Conservation (phyloP, 2,329 filamentous ascomycete genomes). For the Cladophialophora yegresii region DNA sequence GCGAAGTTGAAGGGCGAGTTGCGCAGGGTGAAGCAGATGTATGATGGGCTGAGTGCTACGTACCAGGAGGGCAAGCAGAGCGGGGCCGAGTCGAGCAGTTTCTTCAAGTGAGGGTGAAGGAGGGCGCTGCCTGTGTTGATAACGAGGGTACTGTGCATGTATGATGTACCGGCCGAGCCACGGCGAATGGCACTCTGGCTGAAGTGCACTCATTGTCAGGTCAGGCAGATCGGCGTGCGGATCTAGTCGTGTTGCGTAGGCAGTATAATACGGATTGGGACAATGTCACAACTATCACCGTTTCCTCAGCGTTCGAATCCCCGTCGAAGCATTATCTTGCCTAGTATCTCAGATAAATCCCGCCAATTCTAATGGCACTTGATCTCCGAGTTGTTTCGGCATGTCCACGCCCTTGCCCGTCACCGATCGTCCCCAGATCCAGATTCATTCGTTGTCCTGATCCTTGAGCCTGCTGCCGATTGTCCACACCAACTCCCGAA, state of each 20-base stretch:
- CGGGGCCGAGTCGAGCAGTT: conserved; percentile 27
- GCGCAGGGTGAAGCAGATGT: conserved; percentile 53
- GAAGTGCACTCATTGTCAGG: not conserved
- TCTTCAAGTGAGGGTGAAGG: conserved; percentile 21
- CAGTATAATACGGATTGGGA: not conserved
- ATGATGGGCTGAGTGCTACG: conserved; percentile 50
- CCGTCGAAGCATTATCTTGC: not conserved
- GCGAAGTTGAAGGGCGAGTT: conserved; percentile 47
- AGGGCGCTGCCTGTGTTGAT: too few species aligned
- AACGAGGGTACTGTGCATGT: too few species aligned
- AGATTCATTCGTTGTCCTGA: not conserved
- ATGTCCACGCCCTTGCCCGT: not conserved
- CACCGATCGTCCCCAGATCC: conserved; percentile 3
- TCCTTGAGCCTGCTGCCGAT: too few species aligned
- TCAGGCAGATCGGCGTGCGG: too few species aligned
- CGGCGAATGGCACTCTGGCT: too few species aligned
- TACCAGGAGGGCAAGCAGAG: conserved; percentile 54
- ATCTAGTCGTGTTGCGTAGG: not conserved
- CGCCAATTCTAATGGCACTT: conserved; percentile 4
- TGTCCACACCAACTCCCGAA: not conserved
- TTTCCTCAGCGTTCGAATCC: not conserved
- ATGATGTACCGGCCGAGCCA: too few species aligned
- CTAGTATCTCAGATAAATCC: conserved; percentile 20
- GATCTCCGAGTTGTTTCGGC: not conserved
- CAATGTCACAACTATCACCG: not conserved